Base-by-base conservation (phyloP, 768 basidiomycete species). In the Peribolospora baueri region DNA sequence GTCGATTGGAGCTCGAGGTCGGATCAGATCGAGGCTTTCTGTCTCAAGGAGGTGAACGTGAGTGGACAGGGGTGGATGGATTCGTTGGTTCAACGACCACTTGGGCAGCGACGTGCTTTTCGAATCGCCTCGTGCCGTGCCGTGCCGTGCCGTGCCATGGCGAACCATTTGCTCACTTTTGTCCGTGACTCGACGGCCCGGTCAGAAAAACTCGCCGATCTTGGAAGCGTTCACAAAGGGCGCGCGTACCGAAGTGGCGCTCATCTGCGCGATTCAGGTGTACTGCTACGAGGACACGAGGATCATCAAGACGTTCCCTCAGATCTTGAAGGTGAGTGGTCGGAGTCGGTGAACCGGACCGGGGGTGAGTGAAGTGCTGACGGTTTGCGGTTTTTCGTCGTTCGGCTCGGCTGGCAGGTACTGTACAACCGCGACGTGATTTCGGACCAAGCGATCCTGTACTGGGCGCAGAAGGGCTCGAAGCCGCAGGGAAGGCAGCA, bases 281-380 rank as follows among this genome's bases (percentile, higher is more conserved):
- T 84, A 91, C 71, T 90, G 85, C 68, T 93, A 97, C 68, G 86
- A 91, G 70, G 86, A 95, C 65, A 90, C 87, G 37, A 82, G 84
- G 56, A 76, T 91, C 64, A 90, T 88, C 69, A 88, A 88, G 66
- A 75, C 86, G 6, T 97, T 98, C 74, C 81, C 86, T 50, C 84
- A 88, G 64, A 82, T 97, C 66, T 74, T 98, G 59, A 93, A 95
- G 74, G 86, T 75, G 53, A 39, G 64, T 61, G 25, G 25, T 25
- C 25, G 25, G 25, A 25, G 25, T 25, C 25, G 8, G 43, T 45
- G 6, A 3, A 6, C 45, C 47, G n/a, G 10, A 14, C 14, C 9
- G 36, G 25, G 36, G 13, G 10, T 14, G 14, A 46, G 46, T 46
- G 10, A 46, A 46, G 10, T 46, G 46, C 46, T 46, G 46, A 46